A percentile compares a stretch with the other conserved stretches of the same genome.
Conservation (phyloP, 257 asterid genomes). For the Ophiorrhiza pumila region DNA sequence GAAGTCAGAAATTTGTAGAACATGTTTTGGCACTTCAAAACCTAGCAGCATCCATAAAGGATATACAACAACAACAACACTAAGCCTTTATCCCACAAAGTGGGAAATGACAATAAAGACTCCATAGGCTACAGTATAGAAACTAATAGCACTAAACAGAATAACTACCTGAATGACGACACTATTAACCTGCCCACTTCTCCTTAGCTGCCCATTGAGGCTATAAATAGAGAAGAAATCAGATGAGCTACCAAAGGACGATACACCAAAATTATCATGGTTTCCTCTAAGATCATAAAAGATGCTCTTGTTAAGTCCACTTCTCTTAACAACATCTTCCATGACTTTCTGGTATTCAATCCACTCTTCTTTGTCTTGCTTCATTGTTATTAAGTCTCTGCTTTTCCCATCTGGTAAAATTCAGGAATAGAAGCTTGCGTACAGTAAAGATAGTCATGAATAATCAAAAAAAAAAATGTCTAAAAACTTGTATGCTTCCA, state of each 20-base stretch:
- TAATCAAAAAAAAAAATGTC: background rate
- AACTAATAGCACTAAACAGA: slow-evolving; percentile 5
- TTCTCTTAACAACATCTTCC: slow-evolving; percentile 63
- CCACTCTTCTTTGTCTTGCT: slow-evolving; percentile 91
- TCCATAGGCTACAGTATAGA: background rate
- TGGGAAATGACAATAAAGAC: background rate
- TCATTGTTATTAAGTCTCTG: slow-evolving; percentile 73
- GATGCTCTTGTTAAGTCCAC: slow-evolving; percentile 60
- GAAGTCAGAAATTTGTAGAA: background rate
- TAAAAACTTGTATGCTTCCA: background rate
- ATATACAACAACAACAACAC: too few species aligned
- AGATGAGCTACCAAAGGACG: slow-evolving; percentile 51
- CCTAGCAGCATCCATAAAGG: background rate
- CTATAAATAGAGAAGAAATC: slow-evolving; percentile 80
- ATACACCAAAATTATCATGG: slow-evolving; percentile 92
- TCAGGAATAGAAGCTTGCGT: slow-evolving; percentile 16
- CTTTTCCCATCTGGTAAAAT: slow-evolving; percentile 84
- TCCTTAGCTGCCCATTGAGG: slow-evolving; percentile 54
- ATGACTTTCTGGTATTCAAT: slow-evolving; percentile 66
- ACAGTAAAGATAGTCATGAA: background rate
- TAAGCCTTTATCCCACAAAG: too few species aligned
- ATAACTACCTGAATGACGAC: slow-evolving; percentile 61
- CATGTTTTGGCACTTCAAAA: background rate
- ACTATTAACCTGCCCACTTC: slow-evolving; percentile 62
- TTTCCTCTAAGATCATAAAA: slow-evolving; percentile 94